These are phyloP conservation scores for Paraurostyla sp. DNA, from an alignment of 73 alveolate species.

Conservation along the genomic window DNA sequence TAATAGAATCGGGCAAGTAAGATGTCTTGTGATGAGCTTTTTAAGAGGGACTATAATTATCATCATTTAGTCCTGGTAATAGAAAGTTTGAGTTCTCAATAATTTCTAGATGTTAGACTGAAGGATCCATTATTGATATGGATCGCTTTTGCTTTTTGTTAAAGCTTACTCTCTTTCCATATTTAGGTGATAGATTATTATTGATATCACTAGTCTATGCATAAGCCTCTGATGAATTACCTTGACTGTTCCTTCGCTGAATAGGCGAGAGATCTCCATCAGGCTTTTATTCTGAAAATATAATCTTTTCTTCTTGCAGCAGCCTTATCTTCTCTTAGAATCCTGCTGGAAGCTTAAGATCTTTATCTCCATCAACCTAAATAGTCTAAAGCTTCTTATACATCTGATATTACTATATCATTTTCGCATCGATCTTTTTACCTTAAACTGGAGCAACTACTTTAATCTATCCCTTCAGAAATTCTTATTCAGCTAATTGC, in stretches of 20 bases:
- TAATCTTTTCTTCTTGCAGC: neutral
- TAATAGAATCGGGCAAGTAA: slow-evolving; percentile 3
- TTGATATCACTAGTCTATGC: neutral
- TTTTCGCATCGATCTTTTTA: neutral
- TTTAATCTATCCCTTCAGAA: too few species aligned
- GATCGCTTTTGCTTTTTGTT: slow-evolving; percentile 22
- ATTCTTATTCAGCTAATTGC: slow-evolving; percentile 1
- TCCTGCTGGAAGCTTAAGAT: neutral
- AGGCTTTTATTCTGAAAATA: neutral
- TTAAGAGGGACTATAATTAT: too few species aligned
- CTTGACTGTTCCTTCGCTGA: neutral
- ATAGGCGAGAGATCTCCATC: neutral
- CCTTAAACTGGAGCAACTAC: too few species aligned
- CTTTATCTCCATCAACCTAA: neutral
- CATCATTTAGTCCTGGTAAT: slow-evolving; percentile 19
- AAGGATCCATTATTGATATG: slow-evolving; percentile 14
- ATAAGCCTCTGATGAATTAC: too few species aligned
- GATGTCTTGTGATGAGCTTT: too few species aligned
- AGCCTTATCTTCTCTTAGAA: neutral
- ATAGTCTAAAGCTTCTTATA: neutral
- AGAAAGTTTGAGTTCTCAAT: neutral
- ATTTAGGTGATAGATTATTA: neutral
- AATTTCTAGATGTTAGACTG: slow-evolving; percentile 10
- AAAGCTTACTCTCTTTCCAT: neutral
- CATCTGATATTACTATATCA: neutral